Evolutionary conservation across 371 early-diverging fungal genomes (phyloP).

Genomic region (Gilbertella persicaria): DNA sequence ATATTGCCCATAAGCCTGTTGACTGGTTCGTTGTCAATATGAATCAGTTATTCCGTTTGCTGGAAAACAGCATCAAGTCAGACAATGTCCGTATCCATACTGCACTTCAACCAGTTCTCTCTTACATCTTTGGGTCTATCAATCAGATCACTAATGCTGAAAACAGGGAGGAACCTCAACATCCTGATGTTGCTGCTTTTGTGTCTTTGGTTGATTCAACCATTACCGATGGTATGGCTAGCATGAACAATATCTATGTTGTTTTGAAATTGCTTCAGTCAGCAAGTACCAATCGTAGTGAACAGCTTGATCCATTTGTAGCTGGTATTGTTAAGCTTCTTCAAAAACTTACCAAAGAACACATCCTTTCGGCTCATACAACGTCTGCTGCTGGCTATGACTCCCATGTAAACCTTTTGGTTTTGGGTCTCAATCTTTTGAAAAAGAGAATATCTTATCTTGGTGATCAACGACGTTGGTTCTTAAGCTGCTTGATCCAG

Average conservation of each 20-base stretch:
- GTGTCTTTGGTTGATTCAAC: constrained; percentile 61
- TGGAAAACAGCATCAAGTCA: constrained; percentile 71
- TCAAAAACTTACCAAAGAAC: constrained; percentile 83
- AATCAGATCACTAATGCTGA: constrained; percentile 27
- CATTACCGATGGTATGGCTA: constrained; percentile 68
- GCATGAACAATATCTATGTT: constrained; percentile 66
- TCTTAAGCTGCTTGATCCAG: constrained; percentile 75
- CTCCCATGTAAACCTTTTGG: constrained; percentile 63
- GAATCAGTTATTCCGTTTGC: constrained; percentile 60
- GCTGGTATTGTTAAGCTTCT: constrained; percentile 85
- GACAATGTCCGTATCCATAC: constrained; percentile 67
- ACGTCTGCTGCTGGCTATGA: constrained; percentile 39
- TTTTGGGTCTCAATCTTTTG: constrained; percentile 73
- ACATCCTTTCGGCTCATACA: constrained; percentile 42
- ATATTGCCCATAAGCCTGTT: constrained; percentile 59
- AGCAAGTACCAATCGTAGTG: constrained; percentile 65
- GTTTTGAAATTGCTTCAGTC: constrained; percentile 77
- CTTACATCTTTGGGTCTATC: constrained; percentile 58
- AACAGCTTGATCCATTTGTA: constrained; percentile 71
- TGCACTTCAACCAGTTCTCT: constrained; percentile 68
- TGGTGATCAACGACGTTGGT: constrained; percentile 88
- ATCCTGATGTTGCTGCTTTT: constrained; percentile 64
- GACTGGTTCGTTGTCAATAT: constrained; percentile 75
- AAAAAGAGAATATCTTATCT: constrained; percentile 78
- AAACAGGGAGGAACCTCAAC: constrained; percentile 13